Evolutionary conservation across 75 land plant species (phyloP).

Genomic region (Pinus tabuliformis): DNA sequence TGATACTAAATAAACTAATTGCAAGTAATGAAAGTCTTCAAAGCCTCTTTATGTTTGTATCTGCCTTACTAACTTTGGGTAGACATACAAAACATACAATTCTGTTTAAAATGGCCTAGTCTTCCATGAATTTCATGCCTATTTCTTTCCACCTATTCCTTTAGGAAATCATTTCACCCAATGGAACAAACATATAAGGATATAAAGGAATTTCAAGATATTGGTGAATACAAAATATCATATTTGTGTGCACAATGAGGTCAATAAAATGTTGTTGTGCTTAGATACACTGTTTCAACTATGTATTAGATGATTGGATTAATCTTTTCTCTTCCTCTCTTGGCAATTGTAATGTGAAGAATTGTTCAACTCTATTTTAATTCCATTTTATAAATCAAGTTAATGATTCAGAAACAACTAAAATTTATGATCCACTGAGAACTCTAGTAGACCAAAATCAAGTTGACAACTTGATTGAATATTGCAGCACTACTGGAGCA

Average conservation of each 20-base stretch:
- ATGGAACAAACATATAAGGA: neutral
- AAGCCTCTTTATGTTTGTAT: neutral
- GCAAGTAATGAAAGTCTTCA: neutral
- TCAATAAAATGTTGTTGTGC: too few species aligned
- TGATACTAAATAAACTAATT: too few species aligned
- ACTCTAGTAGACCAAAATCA: neutral
- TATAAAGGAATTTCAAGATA: neutral
- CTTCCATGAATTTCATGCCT: neutral
- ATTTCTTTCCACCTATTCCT: neutral
- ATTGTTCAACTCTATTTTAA: neutral
- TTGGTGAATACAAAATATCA: neutral
- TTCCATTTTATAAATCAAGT: neutral
- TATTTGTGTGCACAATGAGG: too few species aligned
- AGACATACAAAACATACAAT: neutral
- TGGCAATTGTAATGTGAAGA: neutral
- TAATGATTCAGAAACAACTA: neutral
- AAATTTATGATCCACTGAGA: neutral
- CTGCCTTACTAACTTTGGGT: neutral
- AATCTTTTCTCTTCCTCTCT: neutral
- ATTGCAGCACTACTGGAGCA: slow-evolving; percentile 88
- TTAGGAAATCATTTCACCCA: neutral
- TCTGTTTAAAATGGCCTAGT: neutral
- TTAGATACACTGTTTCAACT: neutral
- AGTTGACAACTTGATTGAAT: neutral
- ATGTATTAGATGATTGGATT: neutral